Evolutionary conservation across 495 filamentous ascomycete genomes (phyloP).

Genomic region (Glutinoglossum americanum): DNA sequence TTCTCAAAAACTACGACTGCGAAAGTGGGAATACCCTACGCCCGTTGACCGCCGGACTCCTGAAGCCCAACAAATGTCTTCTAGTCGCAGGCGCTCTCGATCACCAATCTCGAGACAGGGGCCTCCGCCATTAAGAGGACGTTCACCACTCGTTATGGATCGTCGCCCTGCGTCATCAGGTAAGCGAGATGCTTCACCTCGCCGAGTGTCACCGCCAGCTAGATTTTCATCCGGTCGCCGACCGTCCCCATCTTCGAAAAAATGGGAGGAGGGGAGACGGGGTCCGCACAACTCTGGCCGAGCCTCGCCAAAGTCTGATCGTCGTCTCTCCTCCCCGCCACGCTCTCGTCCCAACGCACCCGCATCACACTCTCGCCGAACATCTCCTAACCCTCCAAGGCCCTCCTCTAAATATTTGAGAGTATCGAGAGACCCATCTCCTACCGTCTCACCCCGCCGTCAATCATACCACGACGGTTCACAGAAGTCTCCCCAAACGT

Average conservation of each 20-base stretch:
- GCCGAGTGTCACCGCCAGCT: not conserved
- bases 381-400: not conserved
- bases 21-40: slow-evolving; percentile 1
- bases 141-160: not conserved
- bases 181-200: slow-evolving; percentile 3
- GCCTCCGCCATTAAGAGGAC: not conserved
- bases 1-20: not conserved
- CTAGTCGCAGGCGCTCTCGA: not conserved
- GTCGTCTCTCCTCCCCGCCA: not conserved
- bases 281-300: not conserved
- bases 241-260: not conserved
- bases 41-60: not conserved
- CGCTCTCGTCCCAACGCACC: not conserved
- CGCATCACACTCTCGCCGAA: not conserved
- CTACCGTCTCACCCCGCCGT: not conserved
- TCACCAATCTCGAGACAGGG: slow-evolving; percentile 1
- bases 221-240: slow-evolving; percentile 2
- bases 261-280: not conserved
- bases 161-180: not conserved
- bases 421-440: not conserved
- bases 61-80: not conserved
- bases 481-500: not conserved
- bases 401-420: not conserved
- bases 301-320: not conserved
- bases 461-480: not conserved